phyloP scores from a whole-genome alignment of 2,329 filamentous ascomycete species.

The Colletotrichum sp. region DNA sequence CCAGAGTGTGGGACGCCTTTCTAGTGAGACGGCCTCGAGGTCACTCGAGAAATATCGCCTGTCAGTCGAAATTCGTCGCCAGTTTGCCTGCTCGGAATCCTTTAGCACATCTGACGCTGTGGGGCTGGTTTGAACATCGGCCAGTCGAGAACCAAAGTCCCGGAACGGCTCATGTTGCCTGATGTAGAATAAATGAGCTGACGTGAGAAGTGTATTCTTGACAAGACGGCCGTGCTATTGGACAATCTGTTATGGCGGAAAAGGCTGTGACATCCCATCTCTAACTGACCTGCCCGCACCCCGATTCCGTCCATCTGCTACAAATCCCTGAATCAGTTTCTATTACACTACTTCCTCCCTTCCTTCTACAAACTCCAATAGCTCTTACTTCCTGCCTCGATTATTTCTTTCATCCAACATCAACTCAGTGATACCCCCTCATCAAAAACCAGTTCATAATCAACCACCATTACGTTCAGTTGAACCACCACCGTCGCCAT shows the following conservation, averaged over 20 bases:
- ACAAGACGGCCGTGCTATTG: background rate
- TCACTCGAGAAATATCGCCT: background rate
- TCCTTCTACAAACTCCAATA: background rate
- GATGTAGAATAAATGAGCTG: background rate
- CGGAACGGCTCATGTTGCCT: background rate
- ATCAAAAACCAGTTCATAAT: background rate
- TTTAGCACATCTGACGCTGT: background rate
- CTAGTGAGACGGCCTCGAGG: background rate
- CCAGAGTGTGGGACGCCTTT: background rate
- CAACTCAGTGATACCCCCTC: background rate
- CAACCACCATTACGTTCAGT: background rate
- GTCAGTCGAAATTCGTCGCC: background rate
- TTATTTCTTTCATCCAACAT: background rate
- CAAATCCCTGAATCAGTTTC: background rate
- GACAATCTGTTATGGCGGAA: background rate
- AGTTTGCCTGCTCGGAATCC: background rate
- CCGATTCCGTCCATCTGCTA: background rate
- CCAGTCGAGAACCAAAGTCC: background rate
- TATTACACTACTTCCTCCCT: background rate
- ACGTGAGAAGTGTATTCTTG: background rate
- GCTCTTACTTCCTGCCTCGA: background rate
- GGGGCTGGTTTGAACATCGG: background rate
- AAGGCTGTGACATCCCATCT: background rate
- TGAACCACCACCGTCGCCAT: background rate
- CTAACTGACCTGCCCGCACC: background rate